phyloP scores from a whole-genome alignment of 1,284 basidiomycete genomes.

The Cutaneotrichosporon cutaneum region DNA sequence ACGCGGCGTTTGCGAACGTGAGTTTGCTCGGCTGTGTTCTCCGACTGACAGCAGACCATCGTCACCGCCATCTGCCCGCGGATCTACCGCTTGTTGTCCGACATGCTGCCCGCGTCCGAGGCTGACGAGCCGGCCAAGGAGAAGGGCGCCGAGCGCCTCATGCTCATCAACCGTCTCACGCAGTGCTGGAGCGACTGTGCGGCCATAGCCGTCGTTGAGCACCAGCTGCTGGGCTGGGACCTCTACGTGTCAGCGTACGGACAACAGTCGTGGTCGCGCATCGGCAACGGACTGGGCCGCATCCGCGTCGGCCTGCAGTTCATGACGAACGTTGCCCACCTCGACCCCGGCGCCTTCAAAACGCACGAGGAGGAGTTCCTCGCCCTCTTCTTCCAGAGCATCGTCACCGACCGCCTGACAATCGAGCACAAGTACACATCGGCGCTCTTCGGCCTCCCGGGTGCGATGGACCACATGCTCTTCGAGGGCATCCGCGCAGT shows the following conservation, averaged over 20 bases:
- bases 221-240: constrained; percentile 66
- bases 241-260: constrained; percentile 61
- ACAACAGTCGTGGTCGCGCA: constrained; percentile 62
- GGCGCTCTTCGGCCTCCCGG: constrained; percentile 38
- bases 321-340: constrained; percentile 63
- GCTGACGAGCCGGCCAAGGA: constrained; percentile 29
- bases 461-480: constrained; percentile 34
- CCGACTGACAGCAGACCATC: constrained; percentile 56
- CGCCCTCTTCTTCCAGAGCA: constrained; percentile 60
- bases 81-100: constrained; percentile 65
- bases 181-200: constrained; percentile 77
- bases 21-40: not conserved
- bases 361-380: constrained; percentile 59
- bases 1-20: constrained; percentile 33
- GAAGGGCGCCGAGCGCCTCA: constrained; percentile 34
- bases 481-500: constrained; percentile 27
- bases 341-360: constrained; percentile 65
- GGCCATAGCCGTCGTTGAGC: constrained; percentile 63
- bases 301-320: constrained; percentile 69
- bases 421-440: constrained; percentile 64
- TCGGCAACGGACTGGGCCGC: constrained; percentile 58
- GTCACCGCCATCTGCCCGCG: constrained; percentile 60
- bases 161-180: constrained; percentile 60
- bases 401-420: constrained; percentile 58
- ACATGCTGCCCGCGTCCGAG: constrained; percentile 51